Evolutionary conservation across 139 green algal genomes (phyloP).

Genomic region (Trebouxia sp.): DNA sequence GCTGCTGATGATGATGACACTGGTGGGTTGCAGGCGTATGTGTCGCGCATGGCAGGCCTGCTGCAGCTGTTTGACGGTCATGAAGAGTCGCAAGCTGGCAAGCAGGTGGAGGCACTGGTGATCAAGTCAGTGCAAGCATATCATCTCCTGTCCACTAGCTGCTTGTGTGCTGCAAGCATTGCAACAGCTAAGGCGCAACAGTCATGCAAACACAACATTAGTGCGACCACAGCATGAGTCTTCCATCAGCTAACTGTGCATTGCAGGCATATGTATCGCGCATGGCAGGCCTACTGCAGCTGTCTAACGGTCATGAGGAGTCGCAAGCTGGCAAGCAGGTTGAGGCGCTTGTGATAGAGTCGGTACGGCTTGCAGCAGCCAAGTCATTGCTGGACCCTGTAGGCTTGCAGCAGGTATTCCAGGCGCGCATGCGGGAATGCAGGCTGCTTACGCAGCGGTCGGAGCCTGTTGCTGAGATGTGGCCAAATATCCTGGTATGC

Average conservation of each 20-base stretch:
- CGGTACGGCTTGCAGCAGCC: slow-evolving; percentile 3
- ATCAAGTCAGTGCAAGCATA: no score
- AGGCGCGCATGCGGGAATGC: slow-evolving; percentile 19
- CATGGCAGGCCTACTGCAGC: neutral
- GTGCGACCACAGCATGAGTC: no score
- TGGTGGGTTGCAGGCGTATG: slow-evolving; percentile 11
- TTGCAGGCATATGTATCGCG: slow-evolving; percentile 3
- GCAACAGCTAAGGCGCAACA: no score
- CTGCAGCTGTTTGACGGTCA: no score
- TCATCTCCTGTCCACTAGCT: no score
- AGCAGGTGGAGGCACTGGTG: no score
- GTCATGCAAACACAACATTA: no score
- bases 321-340: slow-evolving; percentile 9
- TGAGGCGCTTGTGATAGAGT: slow-evolving; percentile 21
- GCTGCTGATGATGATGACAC: no score
- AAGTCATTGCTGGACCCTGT: neutral
- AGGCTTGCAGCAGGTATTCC: slow-evolving; percentile 12
- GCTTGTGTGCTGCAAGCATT: no score
- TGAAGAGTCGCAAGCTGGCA: no score
- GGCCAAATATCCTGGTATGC: slow-evolving; percentile 15
- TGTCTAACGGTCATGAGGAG: neutral
- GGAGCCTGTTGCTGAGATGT: neutral
- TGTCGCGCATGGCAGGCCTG: neutral
- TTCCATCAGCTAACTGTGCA: neutral
- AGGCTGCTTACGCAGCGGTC: neutral